Base-by-base conservation (phyloP, 2,329 filamentous ascomycete genomes). In the Epichloe baconii region DNA sequence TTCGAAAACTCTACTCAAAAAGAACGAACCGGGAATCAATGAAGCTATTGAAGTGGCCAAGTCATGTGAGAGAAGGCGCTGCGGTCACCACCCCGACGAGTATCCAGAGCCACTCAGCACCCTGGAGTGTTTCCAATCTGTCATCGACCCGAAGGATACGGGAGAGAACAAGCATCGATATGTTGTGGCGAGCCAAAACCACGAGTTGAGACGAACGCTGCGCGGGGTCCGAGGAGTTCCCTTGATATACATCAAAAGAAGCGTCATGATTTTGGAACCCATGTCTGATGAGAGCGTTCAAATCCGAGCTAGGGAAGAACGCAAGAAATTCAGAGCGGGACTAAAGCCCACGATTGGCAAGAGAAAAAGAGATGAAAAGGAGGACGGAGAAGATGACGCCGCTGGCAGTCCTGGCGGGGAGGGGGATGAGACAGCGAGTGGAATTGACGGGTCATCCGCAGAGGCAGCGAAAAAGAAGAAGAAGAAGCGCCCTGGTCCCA, bases 131-230 rank as follows among this genome's bases (percentile, higher is more conserved):
- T 67, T 94, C 44, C 70, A 71, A 53, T 79, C 77, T 48, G 86
- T 95, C 7, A 81, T 97, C 50, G 90, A 90, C 61, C 80, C 87
- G 12, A 93, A 93, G 64, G 73, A 70, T 48, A 80, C 72, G 54
- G 76, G 78, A 40, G 77, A 77, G 52, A 93, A 93, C 65, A 88
- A 88, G 69, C 80, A 89, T 62, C 77, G 84, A 53, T 91, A 91
- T 62, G 79, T 88, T 12, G 82, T 91, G 19, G 86, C 86, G 8
- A 84, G 79, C 55, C 86, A 91, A 66, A 83, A 85, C 56, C 66
- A 73, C 23, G 77, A 80, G 42, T 74, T 87, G 44, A 71, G 86
- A 57, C 73, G 75, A 45, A 70, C 72, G 57, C 74, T 91, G 70
- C 76, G 86, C 48, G 68, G 67, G n/a, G 75, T 90, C 19, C 75